Conservation (phyloP, 805 yeast genomes). For the Saccharomycopsis vini region DNA sequence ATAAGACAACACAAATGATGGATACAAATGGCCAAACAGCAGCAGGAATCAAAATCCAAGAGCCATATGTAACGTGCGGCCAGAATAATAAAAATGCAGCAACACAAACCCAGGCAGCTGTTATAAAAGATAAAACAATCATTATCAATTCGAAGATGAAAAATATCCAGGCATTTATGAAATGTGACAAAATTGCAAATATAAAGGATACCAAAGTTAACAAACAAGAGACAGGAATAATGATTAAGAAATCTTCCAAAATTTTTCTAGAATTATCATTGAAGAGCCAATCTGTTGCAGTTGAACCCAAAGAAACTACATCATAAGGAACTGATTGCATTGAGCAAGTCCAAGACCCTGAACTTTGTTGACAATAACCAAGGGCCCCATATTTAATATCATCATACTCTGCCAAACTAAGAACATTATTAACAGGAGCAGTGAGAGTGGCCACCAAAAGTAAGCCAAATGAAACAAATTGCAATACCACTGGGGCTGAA, state of each 20-base stretch:
- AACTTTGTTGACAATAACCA: slow-evolving; percentile 44
- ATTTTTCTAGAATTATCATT: slow-evolving; percentile 36
- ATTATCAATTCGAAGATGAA: slow-evolving; percentile 38
- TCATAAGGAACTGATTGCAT: slow-evolving; percentile 38
- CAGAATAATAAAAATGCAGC: slow-evolving; percentile 48
- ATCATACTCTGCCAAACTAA: slow-evolving; percentile 41
- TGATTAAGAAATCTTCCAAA: slow-evolving; percentile 45
- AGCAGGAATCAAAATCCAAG: slow-evolving; percentile 64
- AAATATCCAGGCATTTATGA: slow-evolving; percentile 22
- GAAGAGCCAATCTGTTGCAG: slow-evolving; percentile 41
- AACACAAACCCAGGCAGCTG: slow-evolving; percentile 46
- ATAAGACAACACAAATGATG: slow-evolving; percentile 40
- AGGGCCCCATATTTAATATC: slow-evolving; percentile 50
- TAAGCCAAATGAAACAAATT: slow-evolving; percentile 50
- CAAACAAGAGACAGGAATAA: slow-evolving; percentile 62
- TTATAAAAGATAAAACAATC: slow-evolving; percentile 41
- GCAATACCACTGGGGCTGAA: slow-evolving; percentile 35
- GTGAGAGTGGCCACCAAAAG: slow-evolving; percentile 53
- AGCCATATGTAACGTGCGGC: slow-evolving; percentile 63
- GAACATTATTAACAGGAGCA: slow-evolving; percentile 44
- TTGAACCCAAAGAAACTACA: slow-evolving; percentile 28
- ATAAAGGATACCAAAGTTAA: slow-evolving; percentile 41
- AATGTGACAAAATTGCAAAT: slow-evolving; percentile 29
- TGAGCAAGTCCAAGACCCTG: slow-evolving; percentile 29
- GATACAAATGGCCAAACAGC: slow-evolving; percentile 48